A percentile compares a stretch with the other conserved stretches of the same genome.
These are phyloP conservation scores for Tulasnella sp. DNA, from an alignment of 768 basidiomycete genomes.

Conservation along the genomic window DNA sequence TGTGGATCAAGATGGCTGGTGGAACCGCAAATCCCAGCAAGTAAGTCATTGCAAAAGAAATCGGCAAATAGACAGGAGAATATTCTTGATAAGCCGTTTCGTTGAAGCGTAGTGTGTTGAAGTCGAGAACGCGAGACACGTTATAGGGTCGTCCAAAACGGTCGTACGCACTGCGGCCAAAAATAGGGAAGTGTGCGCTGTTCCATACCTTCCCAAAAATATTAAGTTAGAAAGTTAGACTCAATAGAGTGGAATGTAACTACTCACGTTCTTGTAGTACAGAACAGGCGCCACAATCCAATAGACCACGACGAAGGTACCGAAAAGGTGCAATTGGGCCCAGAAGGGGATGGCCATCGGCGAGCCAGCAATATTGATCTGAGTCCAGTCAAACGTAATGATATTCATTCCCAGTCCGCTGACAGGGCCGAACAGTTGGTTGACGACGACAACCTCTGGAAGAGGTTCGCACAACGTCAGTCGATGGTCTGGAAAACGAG, in stretches of 20 bases:
- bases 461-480: neutral
- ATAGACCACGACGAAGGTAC: slow-evolving; percentile 83
- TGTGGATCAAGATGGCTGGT: slow-evolving; percentile 45
- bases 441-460: slow-evolving; percentile 67
- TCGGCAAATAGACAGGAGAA: slow-evolving; percentile 47
- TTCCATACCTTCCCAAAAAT: slow-evolving; percentile 40
- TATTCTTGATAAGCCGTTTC: slow-evolving; percentile 44
- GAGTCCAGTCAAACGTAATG: slow-evolving; percentile 90
- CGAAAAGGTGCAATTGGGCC: slow-evolving; percentile 87
- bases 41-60: slow-evolving; percentile 45
- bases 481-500: neutral
- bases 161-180: slow-evolving; percentile 41
- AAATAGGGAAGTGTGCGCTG: slow-evolving; percentile 46
- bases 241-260: too few relatives aligned
- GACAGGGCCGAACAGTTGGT: slow-evolving; percentile 83
- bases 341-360: slow-evolving; percentile 90
- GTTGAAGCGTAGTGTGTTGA: slow-evolving; percentile 39
- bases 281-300: slow-evolving; percentile 89
- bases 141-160: slow-evolving; percentile 45
- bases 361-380: slow-evolving; percentile 63
- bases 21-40: slow-evolving; percentile 44
- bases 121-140: slow-evolving; percentile 40
- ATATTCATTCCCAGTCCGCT: slow-evolving; percentile 85
- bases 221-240: too few relatives aligned
- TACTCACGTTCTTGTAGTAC: slow-evolving; percentile 89